phyloP scores from a whole-genome alignment of 1,139 yeast genomes.

The Dujonia santamariae region DNA sequence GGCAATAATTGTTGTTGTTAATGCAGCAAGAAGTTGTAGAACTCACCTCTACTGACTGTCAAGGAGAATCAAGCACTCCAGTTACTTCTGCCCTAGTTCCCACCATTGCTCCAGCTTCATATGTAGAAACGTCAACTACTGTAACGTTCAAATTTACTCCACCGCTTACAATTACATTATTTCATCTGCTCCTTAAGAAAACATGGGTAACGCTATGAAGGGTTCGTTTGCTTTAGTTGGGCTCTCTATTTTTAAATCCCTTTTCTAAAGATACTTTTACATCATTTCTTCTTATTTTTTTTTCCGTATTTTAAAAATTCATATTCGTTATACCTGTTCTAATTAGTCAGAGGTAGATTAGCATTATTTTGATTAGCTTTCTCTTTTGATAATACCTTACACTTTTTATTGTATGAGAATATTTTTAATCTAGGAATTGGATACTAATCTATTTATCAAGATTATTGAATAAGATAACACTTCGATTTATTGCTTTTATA shows the following conservation, averaged over 20 bases:
- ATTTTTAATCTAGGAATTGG: too few species aligned
- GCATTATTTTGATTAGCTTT: too few species aligned
- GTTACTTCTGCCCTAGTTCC: constrained; percentile 9
- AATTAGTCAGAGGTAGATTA: too few species aligned
- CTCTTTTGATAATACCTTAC: too few species aligned
- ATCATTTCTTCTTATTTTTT: too few species aligned
- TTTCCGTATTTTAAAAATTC: too few species aligned
- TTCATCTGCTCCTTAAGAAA: constrained; percentile 20
- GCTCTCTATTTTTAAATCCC: constrained; percentile 14
- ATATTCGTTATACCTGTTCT: too few species aligned
- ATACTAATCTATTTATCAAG: too few species aligned
- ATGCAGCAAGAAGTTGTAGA: constrained; percentile 33
- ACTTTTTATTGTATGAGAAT: too few species aligned
- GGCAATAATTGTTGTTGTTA: too few species aligned
- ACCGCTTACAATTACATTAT: constrained; percentile 17
- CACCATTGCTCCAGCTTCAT: constrained; percentile 7
- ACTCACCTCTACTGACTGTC: constrained; percentile 20
- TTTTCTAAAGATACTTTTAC: constrained; percentile 2
- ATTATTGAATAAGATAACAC: too few species aligned
- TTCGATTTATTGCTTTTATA: too few species aligned
- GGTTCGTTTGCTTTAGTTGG: constrained; percentile 17
- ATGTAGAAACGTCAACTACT: constrained; percentile 6
- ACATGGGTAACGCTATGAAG: constrained; percentile 15
- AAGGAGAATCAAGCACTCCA: constrained; percentile 5
- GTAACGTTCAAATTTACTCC: constrained; percentile 4